A percentile compares a stretch with the other conserved stretches of the same genome.
Conservation (phyloP, 257 asterid genomes). For the Lavandula angustifolia region DNA sequence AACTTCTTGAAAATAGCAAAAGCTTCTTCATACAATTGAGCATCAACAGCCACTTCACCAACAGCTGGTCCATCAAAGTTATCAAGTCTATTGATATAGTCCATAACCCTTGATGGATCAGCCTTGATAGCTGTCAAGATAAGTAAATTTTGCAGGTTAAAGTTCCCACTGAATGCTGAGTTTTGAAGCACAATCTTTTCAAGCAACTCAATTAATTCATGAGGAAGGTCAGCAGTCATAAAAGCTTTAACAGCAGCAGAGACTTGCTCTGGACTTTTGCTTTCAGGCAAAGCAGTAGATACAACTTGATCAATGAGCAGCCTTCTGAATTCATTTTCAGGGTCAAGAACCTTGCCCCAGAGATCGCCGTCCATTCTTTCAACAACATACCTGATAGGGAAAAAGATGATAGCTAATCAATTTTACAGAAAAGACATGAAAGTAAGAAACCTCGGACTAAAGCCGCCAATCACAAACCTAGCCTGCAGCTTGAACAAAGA, state of each 20-base stretch:
- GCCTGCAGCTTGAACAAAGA: slow-evolving; percentile 92
- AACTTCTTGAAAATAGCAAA: slow-evolving; percentile 96
- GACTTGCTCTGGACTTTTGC: slow-evolving; percentile 99
- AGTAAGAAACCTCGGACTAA: slow-evolving; percentile 10
- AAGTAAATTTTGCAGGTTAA: slow-evolving; percentile 86
- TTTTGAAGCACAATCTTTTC: slow-evolving; percentile 98
- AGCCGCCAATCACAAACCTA: slow-evolving; percentile 55
- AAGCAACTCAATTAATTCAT: slow-evolving; percentile 93
- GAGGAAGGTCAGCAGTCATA: slow-evolving; percentile 99
- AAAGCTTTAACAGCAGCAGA: slow-evolving; percentile 99
- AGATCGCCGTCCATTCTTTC: slow-evolving; percentile 97
- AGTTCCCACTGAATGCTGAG: slow-evolving; percentile 98
- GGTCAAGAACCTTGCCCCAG: slow-evolving; percentile 87
- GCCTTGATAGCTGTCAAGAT: slow-evolving; percentile 98
- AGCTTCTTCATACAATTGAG: slow-evolving; percentile 92
- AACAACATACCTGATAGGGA: slow-evolving; percentile 72
- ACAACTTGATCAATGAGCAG: slow-evolving; percentile 99
- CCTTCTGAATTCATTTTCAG: slow-evolving; percentile 96
- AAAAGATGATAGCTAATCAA: slow-evolving; percentile 19
- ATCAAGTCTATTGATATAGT: slow-evolving; percentile 92
- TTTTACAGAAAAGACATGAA: slow-evolving; percentile 17
- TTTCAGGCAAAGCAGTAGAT: slow-evolving; percentile 98
- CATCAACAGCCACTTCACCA: slow-evolving; percentile 98
- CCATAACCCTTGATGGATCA: slow-evolving; percentile 98
- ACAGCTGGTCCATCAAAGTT: slow-evolving; percentile 99